These are phyloP conservation scores for Pseudoperonospora humuli DNA, from an alignment of 352 stramenopile genomes.

Conservation along the genomic window DNA sequence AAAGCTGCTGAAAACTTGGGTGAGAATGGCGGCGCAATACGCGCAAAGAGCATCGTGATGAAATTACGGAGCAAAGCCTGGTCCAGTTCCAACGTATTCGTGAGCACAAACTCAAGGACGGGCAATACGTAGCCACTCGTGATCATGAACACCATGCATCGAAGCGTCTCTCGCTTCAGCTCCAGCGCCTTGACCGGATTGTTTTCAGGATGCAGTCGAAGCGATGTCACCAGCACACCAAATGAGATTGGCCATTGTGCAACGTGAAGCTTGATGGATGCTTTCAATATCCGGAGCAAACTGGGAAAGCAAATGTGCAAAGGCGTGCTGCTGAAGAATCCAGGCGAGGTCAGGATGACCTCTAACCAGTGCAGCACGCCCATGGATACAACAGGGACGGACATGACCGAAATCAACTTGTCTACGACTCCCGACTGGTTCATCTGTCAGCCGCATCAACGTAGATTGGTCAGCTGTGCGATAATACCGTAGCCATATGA, in stretches of 20 bases:
- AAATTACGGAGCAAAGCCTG: constrained; percentile 82
- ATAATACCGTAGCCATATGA: not conserved
- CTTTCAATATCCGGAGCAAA: constrained; percentile 68
- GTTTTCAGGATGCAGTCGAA: constrained; percentile 66
- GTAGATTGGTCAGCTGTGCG: not conserved
- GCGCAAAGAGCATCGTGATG: constrained; percentile 67
- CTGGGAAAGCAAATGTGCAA: constrained; percentile 82
- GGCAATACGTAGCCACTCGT: constrained; percentile 80
- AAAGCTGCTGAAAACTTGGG: constrained; percentile 62
- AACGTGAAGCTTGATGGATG: constrained; percentile 68
- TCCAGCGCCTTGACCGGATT: constrained; percentile 84
- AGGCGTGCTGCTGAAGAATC: constrained; percentile 78
- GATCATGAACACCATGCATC: constrained; percentile 85
- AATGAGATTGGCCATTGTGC: constrained; percentile 82
- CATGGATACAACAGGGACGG: constrained; percentile 77
- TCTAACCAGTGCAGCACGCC: constrained; percentile 80
- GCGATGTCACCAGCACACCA: constrained; percentile 61
- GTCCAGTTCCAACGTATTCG: constrained; percentile 73
- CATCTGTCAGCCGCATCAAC: constrained; percentile 42
- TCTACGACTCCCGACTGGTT: constrained; percentile 80
- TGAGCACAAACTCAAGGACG: constrained; percentile 76
- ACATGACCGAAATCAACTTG: constrained; percentile 70
- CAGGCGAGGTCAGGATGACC: constrained; percentile 59
- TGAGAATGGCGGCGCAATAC: constrained; percentile 71
- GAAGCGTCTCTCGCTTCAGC: constrained; percentile 74